Percentiles rank a stretch among this genome's conserved stretches.
Conservation (phyloP, 352 stramenopile species). For the Bremia lactucae region DNA sequence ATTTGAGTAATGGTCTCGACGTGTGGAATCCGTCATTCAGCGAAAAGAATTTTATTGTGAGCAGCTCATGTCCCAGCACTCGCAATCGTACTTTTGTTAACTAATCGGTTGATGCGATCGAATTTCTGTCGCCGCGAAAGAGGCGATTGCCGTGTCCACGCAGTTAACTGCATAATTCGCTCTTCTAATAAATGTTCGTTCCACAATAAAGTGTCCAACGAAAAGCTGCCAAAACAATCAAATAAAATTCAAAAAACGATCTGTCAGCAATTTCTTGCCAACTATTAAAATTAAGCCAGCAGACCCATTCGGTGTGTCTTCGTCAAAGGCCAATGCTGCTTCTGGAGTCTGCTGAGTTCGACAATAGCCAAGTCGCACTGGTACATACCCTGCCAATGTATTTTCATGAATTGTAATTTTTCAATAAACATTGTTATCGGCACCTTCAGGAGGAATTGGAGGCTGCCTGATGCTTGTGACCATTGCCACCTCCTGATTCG, state of each 20-base stretch:
- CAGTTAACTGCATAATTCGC: slow-evolving; percentile 48
- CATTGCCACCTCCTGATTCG: slow-evolving; percentile 38
- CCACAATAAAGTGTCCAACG: slow-evolving; percentile 63
- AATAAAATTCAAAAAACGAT: background rate
- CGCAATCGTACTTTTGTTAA: no score
- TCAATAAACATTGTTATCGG: background rate
- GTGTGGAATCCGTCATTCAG: no score
- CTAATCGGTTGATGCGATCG: slow-evolving; percentile 53
- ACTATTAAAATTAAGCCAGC: slow-evolving; percentile 1
- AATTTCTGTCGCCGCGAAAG: slow-evolving; percentile 50
- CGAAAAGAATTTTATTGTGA: no score
- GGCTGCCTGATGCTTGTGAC: slow-evolving; percentile 45
- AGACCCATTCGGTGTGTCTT: slow-evolving; percentile 26
- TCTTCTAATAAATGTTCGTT: slow-evolving; percentile 50
- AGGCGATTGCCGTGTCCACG: slow-evolving; percentile 44
- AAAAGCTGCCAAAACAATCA: slow-evolving; percentile 33
- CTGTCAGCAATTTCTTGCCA: background rate
- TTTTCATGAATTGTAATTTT: slow-evolving; percentile 3
- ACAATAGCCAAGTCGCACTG: slow-evolving; percentile 40
- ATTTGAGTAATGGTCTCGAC: no score
- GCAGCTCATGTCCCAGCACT: no score
- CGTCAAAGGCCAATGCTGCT: slow-evolving; percentile 3
- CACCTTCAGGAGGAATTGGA: slow-evolving; percentile 44
- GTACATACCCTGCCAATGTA: slow-evolving; percentile 35
- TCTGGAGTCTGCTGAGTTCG: slow-evolving; percentile 10